Conservation (phyloP, 208 protist genomes). For the Crithidia fasciculata region DNA sequence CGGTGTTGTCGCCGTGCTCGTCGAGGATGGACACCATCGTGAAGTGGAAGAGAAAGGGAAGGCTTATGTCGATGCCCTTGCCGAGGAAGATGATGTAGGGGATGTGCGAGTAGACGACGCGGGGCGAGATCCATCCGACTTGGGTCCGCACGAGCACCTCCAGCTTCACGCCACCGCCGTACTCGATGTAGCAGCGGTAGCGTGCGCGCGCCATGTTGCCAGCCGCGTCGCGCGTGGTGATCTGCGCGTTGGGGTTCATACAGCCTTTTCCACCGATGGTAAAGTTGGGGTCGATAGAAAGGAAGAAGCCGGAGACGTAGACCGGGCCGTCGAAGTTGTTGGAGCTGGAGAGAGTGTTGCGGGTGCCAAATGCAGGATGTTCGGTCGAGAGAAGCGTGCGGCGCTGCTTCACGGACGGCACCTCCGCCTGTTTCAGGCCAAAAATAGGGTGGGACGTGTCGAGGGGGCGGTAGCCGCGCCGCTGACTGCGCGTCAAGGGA, state of each 20-base stretch:
- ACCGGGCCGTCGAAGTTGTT: slow-evolving; percentile 73
- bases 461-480: slow-evolving; percentile 46
- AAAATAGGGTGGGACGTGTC: slow-evolving; percentile 74
- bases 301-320: slow-evolving; percentile 80
- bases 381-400: slow-evolving; percentile 62
- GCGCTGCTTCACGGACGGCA: slow-evolving; percentile 19
- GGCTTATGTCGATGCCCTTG: slow-evolving; percentile 77
- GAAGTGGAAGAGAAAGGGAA: slow-evolving; percentile 85
- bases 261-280: slow-evolving; percentile 49
- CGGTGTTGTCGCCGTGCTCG: slow-evolving; percentile 80
- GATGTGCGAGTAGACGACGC: slow-evolving; percentile 70
- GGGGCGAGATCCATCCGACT: slow-evolving; percentile 89
- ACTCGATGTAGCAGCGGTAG: slow-evolving; percentile 77
- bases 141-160: slow-evolving; percentile 80
- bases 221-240: slow-evolving; percentile 71
- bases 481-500: slow-evolving; percentile 31
- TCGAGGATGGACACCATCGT: slow-evolving; percentile 84
- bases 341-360: slow-evolving; percentile 46
- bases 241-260: slow-evolving; percentile 88
- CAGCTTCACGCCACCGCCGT: slow-evolving; percentile 64
- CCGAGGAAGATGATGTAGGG: slow-evolving; percentile 82
- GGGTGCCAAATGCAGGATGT: slow-evolving; percentile 76
- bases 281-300: slow-evolving; percentile 79
- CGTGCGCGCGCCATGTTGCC: slow-evolving; percentile 79
- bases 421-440: slow-evolving; percentile 63